Conservation (phyloP, 2,329 filamentous ascomycete genomes). For the Plenodomus biglobosus region DNA sequence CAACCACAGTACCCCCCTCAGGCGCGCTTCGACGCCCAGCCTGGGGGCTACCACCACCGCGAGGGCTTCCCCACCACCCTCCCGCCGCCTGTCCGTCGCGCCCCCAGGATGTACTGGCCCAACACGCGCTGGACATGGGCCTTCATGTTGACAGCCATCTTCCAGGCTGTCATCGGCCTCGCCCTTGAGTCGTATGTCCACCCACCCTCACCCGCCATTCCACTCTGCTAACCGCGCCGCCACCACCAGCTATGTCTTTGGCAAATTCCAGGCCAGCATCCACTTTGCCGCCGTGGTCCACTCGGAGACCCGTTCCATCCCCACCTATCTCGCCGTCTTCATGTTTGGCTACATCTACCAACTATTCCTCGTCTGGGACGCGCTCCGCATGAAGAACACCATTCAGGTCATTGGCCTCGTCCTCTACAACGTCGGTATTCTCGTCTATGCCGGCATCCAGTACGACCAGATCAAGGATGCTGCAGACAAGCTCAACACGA, state of each 20-base stretch:
- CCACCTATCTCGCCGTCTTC: constrained; percentile 93
- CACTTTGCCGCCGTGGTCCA: constrained; percentile 44
- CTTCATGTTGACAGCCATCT: constrained; percentile 72
- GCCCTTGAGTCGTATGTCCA: constrained; percentile 78
- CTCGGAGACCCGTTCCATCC: constrained; percentile 66
- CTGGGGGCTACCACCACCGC: constrained; percentile 51
- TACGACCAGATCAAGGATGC: constrained; percentile 85
- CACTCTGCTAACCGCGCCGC: constrained; percentile 10
- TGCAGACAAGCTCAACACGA: constrained; percentile 56
- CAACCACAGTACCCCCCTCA: constrained; percentile 46
- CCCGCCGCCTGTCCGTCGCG: constrained; percentile 39
- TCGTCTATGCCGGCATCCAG: constrained; percentile 92
- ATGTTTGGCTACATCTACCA: constrained; percentile 97
- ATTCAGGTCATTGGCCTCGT: constrained; percentile 97
- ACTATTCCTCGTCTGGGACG: constrained; percentile 87
- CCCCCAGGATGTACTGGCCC: constrained; percentile 68
- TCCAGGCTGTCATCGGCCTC: constrained; percentile 80
- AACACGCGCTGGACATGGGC: constrained; percentile 85
- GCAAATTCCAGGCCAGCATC: constrained; percentile 71
- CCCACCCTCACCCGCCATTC: neutral
- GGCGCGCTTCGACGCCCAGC: constrained; percentile 50
- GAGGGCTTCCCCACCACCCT: constrained; percentile 47
- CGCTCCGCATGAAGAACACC: constrained; percentile 90
- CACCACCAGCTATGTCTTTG: constrained; percentile 96
- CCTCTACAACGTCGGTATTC: constrained; percentile 84